phyloP scores from a whole-genome alignment of 768 basidiomycete species.

The Boletus rubropictus region DNA sequence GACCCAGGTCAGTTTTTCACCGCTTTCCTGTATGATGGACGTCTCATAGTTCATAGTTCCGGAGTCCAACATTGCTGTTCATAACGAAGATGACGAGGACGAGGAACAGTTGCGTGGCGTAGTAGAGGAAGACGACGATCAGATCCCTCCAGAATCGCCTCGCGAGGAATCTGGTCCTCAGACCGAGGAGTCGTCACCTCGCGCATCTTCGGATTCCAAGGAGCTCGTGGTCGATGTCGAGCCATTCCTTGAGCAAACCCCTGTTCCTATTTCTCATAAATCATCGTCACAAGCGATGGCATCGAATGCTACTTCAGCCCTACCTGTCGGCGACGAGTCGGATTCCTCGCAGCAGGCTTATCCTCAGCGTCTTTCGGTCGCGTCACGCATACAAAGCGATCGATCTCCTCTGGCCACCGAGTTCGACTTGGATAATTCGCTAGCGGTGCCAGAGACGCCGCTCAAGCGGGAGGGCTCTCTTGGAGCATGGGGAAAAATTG shows the following conservation, averaged over 20 bases:
- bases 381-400: slow-evolving; percentile 55
- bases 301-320: slow-evolving; percentile 37
- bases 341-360: slow-evolving; percentile 48
- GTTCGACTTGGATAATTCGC: slow-evolving; percentile 44
- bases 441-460: slow-evolving; percentile 38
- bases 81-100: slow-evolving; percentile 45
- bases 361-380: slow-evolving; percentile 56
- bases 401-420: slow-evolving; percentile 51
- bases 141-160: slow-evolving; percentile 48
- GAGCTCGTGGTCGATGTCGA: slow-evolving; percentile 61
- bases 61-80: slow-evolving; percentile 60
- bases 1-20: slow-evolving; percentile 50
- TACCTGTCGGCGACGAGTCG: slow-evolving; percentile 42
- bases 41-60: slow-evolving; percentile 38
- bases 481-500: slow-evolving; percentile 68
- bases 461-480: slow-evolving; percentile 56
- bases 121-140: slow-evolving; percentile 42
- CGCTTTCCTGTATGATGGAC: slow-evolving; percentile 2
- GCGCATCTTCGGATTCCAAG: slow-evolving; percentile 53
- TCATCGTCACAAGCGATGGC: slow-evolving; percentile 44
- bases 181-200: slow-evolving; percentile 49
- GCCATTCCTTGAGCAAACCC: slow-evolving; percentile 46
- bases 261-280: slow-evolving; percentile 43
- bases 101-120: slow-evolving; percentile 34
- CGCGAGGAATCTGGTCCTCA: slow-evolving; percentile 42